Base-by-base conservation (phyloP, 257 asterid genomes). In the Schizonepeta tenuifolia region DNA sequence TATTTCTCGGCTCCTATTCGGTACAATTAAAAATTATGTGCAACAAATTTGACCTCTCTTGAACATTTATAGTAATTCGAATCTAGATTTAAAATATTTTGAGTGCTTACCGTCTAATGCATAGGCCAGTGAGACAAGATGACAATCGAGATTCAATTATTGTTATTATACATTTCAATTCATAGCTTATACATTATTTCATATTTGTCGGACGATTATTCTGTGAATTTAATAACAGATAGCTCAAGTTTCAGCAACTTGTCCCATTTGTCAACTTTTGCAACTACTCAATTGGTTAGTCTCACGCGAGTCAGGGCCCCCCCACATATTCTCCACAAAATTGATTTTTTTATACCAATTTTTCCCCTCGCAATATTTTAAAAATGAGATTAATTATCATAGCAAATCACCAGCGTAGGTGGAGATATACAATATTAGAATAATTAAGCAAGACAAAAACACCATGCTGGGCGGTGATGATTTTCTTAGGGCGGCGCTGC, bases 401-500 rank as follows among this genome's bases (percentile, higher is more conserved):
- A 72, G 47, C 18, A 68, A 55, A 72, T 38, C 65, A 60, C 59
- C 75, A 67, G 36, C 69, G 71, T 65, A 65, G 82, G 77, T 70
- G 83, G 78, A 73, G 38, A 74, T 51, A 38, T 78, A 67, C 80
- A 62, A 76, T 62, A 86, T 47, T 44, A 84, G 61, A 75, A 63
- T 80, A 68, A 79, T 75, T 70, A 80, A 12, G 64, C 58, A 28
- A 67, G 82, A 77, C 77, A 77, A 74, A 60, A 87, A 40, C 56
- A 77, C 33, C 41, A 51, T 54, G 49, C 61, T 17, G n/a, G 80
- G 53, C 70, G 88, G 77, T 8, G 79, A 3, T 26, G 89, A 1
- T 26, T 76, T 67, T 53, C 77, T 64, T 51, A 70, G 67, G 49
- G 90, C 79, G 67, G 88, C 80, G 60, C 72, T 75, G 77, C 80